Evolutionary conservation across 2,329 filamentous ascomycete species (phyloP), one percentile per base, ranked within the genome.

Genomic region (Grosmannia clavigera): DNA sequence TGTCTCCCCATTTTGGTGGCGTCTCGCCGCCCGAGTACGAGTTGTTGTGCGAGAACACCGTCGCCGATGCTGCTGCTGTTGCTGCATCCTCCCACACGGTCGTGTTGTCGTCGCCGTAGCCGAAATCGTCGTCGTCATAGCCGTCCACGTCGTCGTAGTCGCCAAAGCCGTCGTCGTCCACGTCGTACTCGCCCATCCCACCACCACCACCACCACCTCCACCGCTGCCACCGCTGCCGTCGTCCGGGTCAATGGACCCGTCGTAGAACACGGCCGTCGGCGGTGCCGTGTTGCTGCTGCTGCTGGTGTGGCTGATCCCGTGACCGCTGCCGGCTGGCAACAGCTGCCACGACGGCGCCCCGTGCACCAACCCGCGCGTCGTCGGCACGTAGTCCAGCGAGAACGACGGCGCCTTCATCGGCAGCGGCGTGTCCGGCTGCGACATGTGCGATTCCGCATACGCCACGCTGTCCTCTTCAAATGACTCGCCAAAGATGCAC

Each of bases 361-460:
- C 51, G 38, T 46, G 52, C 14, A 54, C 9, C 27, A 58, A 33
- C 1, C 60, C 59, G 6, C 63, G 62, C 16, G 27, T 78, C 0
- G 78, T 81, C 1, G 84, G 83, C 62, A 85, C 85, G 66, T 87
- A 87, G 61, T 86, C 82, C 2, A 87, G 72, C 0, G 84, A 86
- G 66, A 86, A 87, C 0, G 83, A 81, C 0, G 81, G 83, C 0
- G 82, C 82, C 68, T 86, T 86, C 74, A 85, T 78, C 3, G 82
- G 78, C 16, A 87, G 72, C 9, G 84, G 84, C 31, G 81, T 85
- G 64, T 85, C 81, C 6, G 82, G 77, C 60, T 83, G 78, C 0
- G 79, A 76, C 58, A 84, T 72, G 60, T 77, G 77, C 1, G 79
- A 78, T 63, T 82, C 81, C 19, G 78, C 76, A 64, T 84, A 83